Evolutionary conservation across 2,329 filamentous ascomycete species (phyloP).

Genomic region (Pseudogymnoascus sp.): DNA sequence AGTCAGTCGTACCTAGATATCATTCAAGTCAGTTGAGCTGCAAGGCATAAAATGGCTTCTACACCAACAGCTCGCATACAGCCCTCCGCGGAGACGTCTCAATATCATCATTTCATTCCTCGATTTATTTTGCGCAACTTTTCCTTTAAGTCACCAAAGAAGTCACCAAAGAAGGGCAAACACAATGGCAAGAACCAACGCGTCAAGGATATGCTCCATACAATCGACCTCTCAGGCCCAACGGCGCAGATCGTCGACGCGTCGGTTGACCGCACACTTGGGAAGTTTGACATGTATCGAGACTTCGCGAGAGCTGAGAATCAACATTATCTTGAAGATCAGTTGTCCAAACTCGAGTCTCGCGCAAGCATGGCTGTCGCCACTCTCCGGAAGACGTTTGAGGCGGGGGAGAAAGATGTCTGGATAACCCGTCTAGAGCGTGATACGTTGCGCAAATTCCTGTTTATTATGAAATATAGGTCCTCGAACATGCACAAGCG

Average conservation of each 20-base stretch:
- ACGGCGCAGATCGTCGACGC: conserved; percentile 14
- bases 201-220: conserved; percentile 19
- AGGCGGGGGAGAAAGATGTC: conserved; percentile 20
- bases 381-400: conserved; percentile 18
- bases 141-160: conserved; percentile 15
- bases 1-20: neutral
- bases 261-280: conserved; percentile 22
- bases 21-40: neutral
- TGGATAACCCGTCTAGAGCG: conserved; percentile 27
- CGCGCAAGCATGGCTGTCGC: conserved; percentile 19
- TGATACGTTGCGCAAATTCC: conserved; percentile 36
- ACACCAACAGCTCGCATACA: neutral
- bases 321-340: conserved; percentile 24
- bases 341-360: conserved; percentile 23
- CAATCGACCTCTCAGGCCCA: conserved; percentile 18
- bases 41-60: neutral
- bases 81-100: conserved; percentile 7
- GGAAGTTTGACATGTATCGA: conserved; percentile 28
- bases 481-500: conserved; percentile 28
- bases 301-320: conserved; percentile 19
- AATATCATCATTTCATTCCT: conserved; percentile 31
- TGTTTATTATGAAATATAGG: conserved; percentile 39
- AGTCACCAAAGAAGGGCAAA: conserved; percentile 10
- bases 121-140: conserved; percentile 31
- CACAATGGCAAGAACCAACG: conserved; percentile 11